Percentiles rank a stretch among this genome's conserved stretches.
Evolutionary conservation across 1,284 basidiomycete genomes (phyloP).

Genomic region (Chiua sp.): DNA sequence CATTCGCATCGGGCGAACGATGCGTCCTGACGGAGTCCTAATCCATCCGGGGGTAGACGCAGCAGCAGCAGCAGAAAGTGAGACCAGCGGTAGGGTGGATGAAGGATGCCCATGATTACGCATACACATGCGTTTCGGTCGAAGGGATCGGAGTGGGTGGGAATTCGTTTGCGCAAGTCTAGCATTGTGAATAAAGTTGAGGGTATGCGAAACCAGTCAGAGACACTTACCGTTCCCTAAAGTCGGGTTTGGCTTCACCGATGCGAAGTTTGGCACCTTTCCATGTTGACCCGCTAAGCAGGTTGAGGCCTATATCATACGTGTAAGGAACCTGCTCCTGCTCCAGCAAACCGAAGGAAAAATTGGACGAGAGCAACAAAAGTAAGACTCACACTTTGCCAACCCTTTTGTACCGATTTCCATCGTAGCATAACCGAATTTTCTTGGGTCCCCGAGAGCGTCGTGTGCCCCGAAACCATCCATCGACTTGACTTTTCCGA

Average conservation of each 20-base stretch:
- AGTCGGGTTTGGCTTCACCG: conserved; percentile 80
- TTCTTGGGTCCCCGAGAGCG: conserved; percentile 66
- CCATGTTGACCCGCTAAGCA: conserved; percentile 80
- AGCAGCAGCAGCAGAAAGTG: conserved; percentile 62
- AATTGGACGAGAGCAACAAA: too few species aligned
- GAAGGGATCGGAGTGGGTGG: conserved; percentile 11
- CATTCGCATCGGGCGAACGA: conserved; percentile 70
- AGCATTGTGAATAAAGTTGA: neutral
- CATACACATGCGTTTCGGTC: conserved; percentile 38
- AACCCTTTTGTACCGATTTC: conserved; percentile 65
- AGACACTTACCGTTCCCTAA: conserved; percentile 54
- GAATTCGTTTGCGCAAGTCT: conserved; percentile 38
- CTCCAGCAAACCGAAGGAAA: neutral
- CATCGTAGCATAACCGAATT: conserved; percentile 77
- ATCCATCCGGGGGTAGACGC: conserved; percentile 64
- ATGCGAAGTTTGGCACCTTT: conserved; percentile 83
- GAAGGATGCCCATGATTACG: conserved; percentile 44
- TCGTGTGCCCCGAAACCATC: conserved; percentile 73
- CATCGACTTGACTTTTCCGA: conserved; percentile 68
- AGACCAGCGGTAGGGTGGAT: conserved; percentile 65
- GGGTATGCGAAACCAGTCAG: neutral
- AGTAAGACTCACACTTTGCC: conserved; percentile 65
- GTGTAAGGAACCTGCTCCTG: conserved; percentile 6
- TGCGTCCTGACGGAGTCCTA: conserved; percentile 65
- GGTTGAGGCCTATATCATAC: conserved; percentile 63